A percentile compares a stretch with the other conserved stretches of the same genome.
Conservation (phyloP, 2,329 filamentous ascomycete species). For the Cladosporium cucumerinum region DNA sequence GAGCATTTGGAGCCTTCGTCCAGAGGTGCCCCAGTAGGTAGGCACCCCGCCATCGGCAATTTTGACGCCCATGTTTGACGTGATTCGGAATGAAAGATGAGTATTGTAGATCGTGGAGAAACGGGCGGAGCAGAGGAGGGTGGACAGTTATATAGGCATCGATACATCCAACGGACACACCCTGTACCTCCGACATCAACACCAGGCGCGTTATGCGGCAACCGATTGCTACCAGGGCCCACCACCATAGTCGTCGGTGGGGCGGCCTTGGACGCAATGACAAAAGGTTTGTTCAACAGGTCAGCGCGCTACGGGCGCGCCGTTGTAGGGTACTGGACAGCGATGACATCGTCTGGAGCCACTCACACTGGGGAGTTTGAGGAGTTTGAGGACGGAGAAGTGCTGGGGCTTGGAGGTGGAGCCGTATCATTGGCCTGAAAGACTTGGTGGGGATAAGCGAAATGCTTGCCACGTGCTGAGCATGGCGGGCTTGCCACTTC, state of each 20-base stretch:
- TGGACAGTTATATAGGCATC: constrained; percentile 14
- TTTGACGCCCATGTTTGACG: constrained; percentile 20
- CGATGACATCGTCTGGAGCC: constrained; percentile 17
- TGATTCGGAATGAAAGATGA: not conserved
- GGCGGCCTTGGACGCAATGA: not conserved
- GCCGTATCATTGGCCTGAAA: not conserved
- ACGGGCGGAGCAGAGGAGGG: not conserved
- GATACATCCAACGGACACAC: constrained; percentile 6
- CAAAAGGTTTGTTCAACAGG: constrained; percentile 14
- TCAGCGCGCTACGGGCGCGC: constrained; percentile 6
- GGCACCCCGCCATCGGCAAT: constrained; percentile 20
- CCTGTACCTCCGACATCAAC: constrained; percentile 1
- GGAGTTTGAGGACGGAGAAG: constrained; percentile 10
- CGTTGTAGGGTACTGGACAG: constrained; percentile 5
- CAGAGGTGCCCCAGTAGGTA: constrained; percentile 24
- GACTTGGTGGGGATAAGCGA: constrained; percentile 15
- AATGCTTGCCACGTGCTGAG: constrained; percentile 15
- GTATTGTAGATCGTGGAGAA: constrained; percentile 11
- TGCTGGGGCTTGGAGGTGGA: constrained; percentile 15
- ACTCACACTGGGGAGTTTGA: constrained; percentile 15
- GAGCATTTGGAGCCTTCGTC: constrained; percentile 49
- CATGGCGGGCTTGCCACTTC: constrained; percentile 8
- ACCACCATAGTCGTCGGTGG: constrained; percentile 5
- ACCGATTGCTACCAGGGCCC: constrained; percentile 9
- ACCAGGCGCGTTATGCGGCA: constrained; percentile 16